These are phyloP conservation scores for Vigna nakashimae DNA, from an alignment of 306 rosid genomes.

Conservation along the genomic window DNA sequence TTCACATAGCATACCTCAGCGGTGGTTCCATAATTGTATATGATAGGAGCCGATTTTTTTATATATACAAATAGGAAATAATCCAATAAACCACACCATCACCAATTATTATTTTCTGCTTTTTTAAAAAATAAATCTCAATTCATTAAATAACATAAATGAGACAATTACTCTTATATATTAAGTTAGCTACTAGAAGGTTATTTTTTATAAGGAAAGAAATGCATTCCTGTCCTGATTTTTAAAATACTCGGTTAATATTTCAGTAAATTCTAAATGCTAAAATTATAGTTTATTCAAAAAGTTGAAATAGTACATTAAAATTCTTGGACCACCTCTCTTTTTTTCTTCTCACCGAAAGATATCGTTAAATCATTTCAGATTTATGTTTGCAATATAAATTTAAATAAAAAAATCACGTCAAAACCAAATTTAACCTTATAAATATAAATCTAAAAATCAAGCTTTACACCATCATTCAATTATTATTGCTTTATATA, in stretches of 20 bases:
- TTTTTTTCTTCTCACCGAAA: not conserved
- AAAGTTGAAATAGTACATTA: not conserved
- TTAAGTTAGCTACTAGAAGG: not conserved
- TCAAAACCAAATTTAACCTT: no score
- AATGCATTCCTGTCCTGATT: not conserved
- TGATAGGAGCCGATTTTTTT: constrained; percentile 24
- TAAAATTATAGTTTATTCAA: not conserved
- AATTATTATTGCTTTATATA: no score
- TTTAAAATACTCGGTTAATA: not conserved
- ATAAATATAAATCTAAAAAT: no score
- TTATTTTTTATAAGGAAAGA: not conserved
- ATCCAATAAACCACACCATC: not conserved
- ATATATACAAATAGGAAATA: not conserved
- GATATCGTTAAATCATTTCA: not conserved
- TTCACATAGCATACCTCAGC: constrained; percentile 32
- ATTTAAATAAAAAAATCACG: no score
- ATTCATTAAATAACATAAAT: not conserved
- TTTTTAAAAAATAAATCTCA: no score
- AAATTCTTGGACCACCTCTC: not conserved
- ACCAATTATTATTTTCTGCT: not conserved
- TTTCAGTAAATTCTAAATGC: not conserved
- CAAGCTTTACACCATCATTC: no score
- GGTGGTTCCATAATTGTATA: constrained; percentile 44
- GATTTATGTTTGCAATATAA: no score
- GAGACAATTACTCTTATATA: not conserved